Evolutionary conservation across 345 rosid genomes (phyloP).

Genomic region (Salix arbutifolia): DNA sequence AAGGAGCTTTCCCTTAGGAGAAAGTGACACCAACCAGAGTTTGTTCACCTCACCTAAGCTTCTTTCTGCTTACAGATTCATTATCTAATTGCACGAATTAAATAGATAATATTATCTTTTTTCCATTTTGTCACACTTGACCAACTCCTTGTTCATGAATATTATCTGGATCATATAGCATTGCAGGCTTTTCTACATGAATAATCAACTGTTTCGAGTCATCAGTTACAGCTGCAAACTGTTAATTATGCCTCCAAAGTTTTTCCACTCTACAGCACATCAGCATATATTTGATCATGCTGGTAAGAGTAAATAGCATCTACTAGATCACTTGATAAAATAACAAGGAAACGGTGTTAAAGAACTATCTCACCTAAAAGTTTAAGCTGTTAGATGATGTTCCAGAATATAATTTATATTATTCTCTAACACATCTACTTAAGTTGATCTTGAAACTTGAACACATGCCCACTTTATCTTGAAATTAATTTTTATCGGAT

Average conservation of each 20-base stretch:
- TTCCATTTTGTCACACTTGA: background rate
- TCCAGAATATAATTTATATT: too few relatives aligned
- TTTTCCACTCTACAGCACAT: background rate
- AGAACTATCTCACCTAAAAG: too few relatives aligned
- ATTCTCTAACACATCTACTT: too few relatives aligned
- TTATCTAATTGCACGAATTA: background rate
- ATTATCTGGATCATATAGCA: background rate
- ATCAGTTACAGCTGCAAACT: too few relatives aligned
- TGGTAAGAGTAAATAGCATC: background rate
- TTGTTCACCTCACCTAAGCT: constrained; percentile 6
- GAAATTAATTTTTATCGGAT: too few relatives aligned
- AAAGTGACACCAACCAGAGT: constrained; percentile 12
- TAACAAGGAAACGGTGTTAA: background rate
- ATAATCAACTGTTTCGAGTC: background rate
- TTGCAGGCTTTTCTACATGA: background rate
- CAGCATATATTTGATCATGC: background rate
- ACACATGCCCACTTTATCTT: too few relatives aligned
- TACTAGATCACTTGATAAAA: background rate
- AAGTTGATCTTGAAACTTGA: too few relatives aligned
- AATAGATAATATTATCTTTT: constrained; percentile 12
- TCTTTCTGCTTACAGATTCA: background rate
- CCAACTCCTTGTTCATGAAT: background rate
- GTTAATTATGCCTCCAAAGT: too few relatives aligned
- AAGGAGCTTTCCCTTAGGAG: background rate
- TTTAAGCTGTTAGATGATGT: too few relatives aligned